Percentiles rank a stretch among this genome's conserved stretches.
These are phyloP conservation scores for Calonectria fujianensis DNA, from an alignment of 2,329 filamentous ascomycete genomes.

Conservation along the genomic window DNA sequence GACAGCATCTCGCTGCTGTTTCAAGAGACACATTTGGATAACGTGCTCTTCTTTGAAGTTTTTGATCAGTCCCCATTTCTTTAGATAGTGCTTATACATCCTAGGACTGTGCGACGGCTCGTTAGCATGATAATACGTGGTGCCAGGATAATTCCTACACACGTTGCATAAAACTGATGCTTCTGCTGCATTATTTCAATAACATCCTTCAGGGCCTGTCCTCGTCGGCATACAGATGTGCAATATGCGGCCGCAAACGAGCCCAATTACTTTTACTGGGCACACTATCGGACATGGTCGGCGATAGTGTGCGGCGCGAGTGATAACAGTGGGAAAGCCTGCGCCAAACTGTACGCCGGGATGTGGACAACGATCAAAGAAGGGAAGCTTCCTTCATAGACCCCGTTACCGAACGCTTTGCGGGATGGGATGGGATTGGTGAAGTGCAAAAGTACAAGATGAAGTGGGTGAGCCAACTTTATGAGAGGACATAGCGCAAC, in stretches of 20 bases:
- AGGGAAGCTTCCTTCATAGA: not conserved
- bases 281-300: not conserved
- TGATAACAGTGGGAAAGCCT: not conserved
- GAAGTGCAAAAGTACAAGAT: conserved; percentile 13
- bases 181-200: not conserved
- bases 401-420: not conserved
- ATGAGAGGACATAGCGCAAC: not conserved
- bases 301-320: not conserved
- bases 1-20: conserved; percentile 2
- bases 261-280: conserved; percentile 4
- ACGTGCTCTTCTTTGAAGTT: conserved; percentile 12
- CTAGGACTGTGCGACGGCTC: not conserved
- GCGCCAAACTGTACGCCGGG: not conserved
- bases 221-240: conserved; percentile 3
- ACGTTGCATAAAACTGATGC: conserved; percentile 4
- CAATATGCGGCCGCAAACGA: not conserved
- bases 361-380: not conserved
- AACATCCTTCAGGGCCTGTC: conserved; percentile 2
- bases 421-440: conserved; percentile 1
- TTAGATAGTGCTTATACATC: conserved; percentile 18
- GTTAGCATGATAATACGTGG: not conserved
- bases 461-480: not conserved
- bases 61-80: conserved; percentile 23
- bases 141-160: not conserved
- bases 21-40: conserved; percentile 18